Base-by-base conservation (phyloP, 2,329 filamentous ascomycete genomes). In the Aureobasidium musti region DNA sequence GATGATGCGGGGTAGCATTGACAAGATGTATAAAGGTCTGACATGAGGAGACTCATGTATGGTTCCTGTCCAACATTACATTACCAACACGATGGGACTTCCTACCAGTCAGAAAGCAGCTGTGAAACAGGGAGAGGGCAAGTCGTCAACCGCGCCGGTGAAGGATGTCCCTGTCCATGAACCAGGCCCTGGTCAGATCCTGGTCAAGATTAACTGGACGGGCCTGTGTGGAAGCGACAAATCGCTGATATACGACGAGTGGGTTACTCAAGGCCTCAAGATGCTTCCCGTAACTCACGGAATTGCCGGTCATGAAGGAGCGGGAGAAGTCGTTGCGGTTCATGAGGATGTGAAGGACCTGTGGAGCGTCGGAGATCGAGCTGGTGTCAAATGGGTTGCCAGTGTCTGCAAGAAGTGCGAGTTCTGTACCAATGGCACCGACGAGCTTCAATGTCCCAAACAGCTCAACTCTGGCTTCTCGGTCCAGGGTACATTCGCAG, bases 401-500 rank as follows among this genome's bases (percentile, higher is more conserved):
- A 71, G 69, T n/a, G 69, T 72, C 2, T 75, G 74, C 67, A 65
- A 70, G 26, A 69, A 69, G 23, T 75, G 74, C 68, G 74, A 75
- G 41, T 74, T 74, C 68, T 75, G 74, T 53, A 71, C 71, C 5
- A 74, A 75, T 37, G 75, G 76, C 26, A 71, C 67, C 10, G 76
- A 78, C 57, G 76, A 78, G 52, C 64, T 77, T 28, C 76, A 78
- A 50, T 78, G 77, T 49, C 71, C 73, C 1, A 73, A 75, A 21
- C 76, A 78, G 70, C 70, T 74, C 37, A 77, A 78, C 37, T 71
- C 72, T n/a, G 77, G 77, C 11, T 78, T 80, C 64, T 77, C 74
- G 3, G 73, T 73, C 33, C 71, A 77, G 1, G 77, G 77, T 7
- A 79, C 77, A 1, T 78, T 78, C 63, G 76, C 77, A 65, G 73